Evolutionary conservation across 208 protist genomes (phyloP).

Genomic region (Crithidia brevicula): DNA sequence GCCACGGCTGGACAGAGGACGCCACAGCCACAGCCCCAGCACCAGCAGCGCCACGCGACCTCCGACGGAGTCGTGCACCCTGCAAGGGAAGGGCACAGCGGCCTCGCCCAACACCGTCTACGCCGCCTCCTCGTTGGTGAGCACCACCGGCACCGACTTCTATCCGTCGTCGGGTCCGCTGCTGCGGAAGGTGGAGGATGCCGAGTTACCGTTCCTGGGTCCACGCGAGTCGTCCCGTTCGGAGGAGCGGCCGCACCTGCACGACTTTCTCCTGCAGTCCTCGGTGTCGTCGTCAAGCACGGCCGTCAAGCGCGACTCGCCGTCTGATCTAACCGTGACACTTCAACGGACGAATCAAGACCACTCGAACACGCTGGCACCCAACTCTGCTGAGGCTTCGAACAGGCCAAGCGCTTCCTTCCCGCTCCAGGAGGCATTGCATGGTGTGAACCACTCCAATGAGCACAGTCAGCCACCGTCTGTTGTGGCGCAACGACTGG

Average conservation of each 20-base stretch:
- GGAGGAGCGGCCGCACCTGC: conserved; percentile 11
- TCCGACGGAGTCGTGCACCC: no score
- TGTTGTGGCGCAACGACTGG: not conserved
- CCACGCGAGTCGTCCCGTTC: no score
- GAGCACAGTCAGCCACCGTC: not conserved
- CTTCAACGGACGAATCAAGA: not conserved
- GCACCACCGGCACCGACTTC: not conserved
- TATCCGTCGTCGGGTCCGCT: not conserved
- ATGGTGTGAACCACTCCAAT: not conserved
- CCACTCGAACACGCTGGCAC: conserved; percentile 1
- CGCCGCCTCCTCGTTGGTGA: not conserved
- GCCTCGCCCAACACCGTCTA: not conserved
- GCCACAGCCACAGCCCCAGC: no score
- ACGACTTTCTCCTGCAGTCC: conserved; percentile 10
- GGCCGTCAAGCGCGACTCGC: not conserved
- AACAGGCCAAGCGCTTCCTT: not conserved
- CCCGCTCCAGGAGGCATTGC: no score
- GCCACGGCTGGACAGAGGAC: no score
- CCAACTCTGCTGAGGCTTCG: not conserved
- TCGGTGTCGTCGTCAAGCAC: not conserved
- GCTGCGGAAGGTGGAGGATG: not conserved
- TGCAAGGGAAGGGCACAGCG: no score
- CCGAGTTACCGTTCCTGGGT: not conserved
- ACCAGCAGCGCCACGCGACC: no score
- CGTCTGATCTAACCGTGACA: not conserved